phyloP scores from a whole-genome alignment of 352 stramenopile species.

The Phytophthora idaei region DNA sequence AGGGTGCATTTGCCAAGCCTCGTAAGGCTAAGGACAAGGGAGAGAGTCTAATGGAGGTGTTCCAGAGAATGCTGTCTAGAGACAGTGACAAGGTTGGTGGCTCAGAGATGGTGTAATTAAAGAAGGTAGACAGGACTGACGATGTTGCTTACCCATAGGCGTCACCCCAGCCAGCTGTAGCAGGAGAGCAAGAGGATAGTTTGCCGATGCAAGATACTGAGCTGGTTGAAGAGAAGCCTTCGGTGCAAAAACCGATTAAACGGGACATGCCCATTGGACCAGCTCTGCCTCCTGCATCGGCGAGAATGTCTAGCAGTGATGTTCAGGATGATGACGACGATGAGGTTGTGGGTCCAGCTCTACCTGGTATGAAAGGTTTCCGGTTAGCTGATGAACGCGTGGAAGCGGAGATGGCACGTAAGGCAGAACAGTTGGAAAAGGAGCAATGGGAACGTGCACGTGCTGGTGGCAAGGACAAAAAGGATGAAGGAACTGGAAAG shows the following conservation, averaged over 20 bases:
- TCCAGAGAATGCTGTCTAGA: constrained; percentile 52
- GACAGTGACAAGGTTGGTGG: constrained; percentile 6
- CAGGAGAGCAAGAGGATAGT: neutral
- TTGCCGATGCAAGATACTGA: neutral
- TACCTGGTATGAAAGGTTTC: constrained; percentile 83
- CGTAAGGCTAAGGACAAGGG: constrained; percentile 13
- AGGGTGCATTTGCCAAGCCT: constrained; percentile 59
- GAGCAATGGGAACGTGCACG: constrained; percentile 63
- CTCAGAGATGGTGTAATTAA: neutral
- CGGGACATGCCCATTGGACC: constrained; percentile 60
- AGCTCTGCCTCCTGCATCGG: constrained; percentile 40
- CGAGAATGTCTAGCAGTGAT: constrained; percentile 1
- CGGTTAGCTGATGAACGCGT: constrained; percentile 68
- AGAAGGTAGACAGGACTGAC: neutral
- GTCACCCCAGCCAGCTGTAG: neutral
- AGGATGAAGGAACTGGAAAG: constrained; percentile 16
- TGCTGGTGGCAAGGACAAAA: constrained; percentile 14
- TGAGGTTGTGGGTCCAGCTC: constrained; percentile 65
- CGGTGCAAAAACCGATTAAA: constrained; percentile 11
- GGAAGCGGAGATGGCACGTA: constrained; percentile 73
- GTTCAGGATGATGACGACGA: constrained; percentile 40
- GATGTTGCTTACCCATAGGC: neutral
- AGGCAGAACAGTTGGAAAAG: constrained; percentile 62
- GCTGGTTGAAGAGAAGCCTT: constrained; percentile 18
- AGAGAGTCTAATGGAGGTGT: constrained; percentile 54